Conservation (phyloP, 1,284 basidiomycete species). For the Melampsora americana region DNA sequence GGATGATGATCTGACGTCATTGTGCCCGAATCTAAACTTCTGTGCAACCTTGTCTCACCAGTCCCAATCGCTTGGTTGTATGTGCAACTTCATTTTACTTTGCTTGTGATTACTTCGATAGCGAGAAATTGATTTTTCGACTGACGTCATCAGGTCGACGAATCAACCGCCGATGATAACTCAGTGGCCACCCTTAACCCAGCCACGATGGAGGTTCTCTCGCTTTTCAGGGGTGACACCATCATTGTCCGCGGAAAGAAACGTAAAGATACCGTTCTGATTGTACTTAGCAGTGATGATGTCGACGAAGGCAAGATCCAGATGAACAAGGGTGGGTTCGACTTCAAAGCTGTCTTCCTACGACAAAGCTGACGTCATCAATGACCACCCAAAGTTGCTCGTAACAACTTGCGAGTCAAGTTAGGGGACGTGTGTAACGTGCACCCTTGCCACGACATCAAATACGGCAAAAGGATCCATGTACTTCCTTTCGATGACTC, state of each 20-base stretch:
- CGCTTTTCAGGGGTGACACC: conserved; percentile 91
- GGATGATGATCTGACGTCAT: conserved; percentile 6
- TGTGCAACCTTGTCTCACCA: conserved; percentile 8
- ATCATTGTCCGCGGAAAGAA: conserved; percentile 68
- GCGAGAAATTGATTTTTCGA: background rate
- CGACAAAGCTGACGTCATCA: background rate
- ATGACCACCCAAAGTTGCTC: conserved; percentile 65
- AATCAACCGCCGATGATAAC: conserved; percentile 54
- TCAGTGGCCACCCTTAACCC: conserved; percentile 90
- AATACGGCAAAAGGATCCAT: conserved; percentile 98
- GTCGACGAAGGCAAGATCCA: conserved; percentile 97
- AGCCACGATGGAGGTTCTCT: conserved; percentile 90
- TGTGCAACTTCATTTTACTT: background rate
- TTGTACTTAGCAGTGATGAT: conserved; percentile 89
- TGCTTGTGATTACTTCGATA: background rate
- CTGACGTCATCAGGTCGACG: conserved; percentile 49
- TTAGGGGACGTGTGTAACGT: conserved; percentile 93
- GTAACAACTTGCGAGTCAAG: conserved; percentile 96
- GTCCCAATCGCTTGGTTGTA: conserved; percentile 42
- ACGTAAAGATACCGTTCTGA: conserved; percentile 65
- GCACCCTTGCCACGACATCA: conserved; percentile 94
- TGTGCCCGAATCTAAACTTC: background rate
- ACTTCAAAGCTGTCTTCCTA: background rate
- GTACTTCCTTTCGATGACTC: conserved; percentile 98
- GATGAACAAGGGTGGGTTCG: conserved; percentile 76